Percentiles rank a stretch among this genome's conserved stretches.
Conservation (phyloP, 352 stramenopile species). For the Globisporangium echinulatum region DNA sequence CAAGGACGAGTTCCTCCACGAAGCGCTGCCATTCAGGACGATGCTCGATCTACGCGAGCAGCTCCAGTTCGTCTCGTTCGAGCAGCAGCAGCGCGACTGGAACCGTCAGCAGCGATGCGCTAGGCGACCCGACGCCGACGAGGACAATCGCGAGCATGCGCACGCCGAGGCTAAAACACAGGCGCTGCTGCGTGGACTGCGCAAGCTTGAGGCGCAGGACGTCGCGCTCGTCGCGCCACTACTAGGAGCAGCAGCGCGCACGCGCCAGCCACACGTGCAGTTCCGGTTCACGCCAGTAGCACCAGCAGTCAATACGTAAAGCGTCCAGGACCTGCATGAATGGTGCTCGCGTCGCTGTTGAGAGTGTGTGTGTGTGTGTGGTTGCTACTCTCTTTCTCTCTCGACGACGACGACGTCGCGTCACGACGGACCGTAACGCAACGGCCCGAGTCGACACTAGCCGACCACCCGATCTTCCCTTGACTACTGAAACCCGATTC, state of each 20-base stretch:
- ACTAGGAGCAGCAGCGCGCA: neutral
- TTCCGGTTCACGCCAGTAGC: constrained; percentile 24
- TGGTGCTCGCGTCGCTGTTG: no score
- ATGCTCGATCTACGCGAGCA: constrained; percentile 42
- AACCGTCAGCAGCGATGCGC: constrained; percentile 7
- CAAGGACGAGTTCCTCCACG: constrained; percentile 46
- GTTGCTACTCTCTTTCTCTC: neutral
- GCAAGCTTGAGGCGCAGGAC: constrained; percentile 34
- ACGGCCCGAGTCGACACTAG: no score
- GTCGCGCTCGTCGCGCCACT: constrained; percentile 21
- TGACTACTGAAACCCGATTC: no score
- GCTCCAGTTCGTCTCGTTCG: constrained; percentile 38
- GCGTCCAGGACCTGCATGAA: neutral
- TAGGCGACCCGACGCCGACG: constrained; percentile 6
- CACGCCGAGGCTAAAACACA: constrained; percentile 21
- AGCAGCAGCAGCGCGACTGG: constrained; percentile 18
- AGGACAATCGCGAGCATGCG: constrained; percentile 12
- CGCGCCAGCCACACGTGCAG: neutral
- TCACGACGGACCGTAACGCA: neutral
- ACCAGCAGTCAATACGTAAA: constrained; percentile 6
- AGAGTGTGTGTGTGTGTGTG: no score
- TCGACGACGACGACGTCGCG: neutral
- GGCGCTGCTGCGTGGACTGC: constrained; percentile 37
- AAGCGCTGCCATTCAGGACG: constrained; percentile 27
- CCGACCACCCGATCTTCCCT: no score